These are phyloP conservation scores for Leccinum variabile DNA, from an alignment of 1,284 basidiomycete genomes.

Conservation along the genomic window DNA sequence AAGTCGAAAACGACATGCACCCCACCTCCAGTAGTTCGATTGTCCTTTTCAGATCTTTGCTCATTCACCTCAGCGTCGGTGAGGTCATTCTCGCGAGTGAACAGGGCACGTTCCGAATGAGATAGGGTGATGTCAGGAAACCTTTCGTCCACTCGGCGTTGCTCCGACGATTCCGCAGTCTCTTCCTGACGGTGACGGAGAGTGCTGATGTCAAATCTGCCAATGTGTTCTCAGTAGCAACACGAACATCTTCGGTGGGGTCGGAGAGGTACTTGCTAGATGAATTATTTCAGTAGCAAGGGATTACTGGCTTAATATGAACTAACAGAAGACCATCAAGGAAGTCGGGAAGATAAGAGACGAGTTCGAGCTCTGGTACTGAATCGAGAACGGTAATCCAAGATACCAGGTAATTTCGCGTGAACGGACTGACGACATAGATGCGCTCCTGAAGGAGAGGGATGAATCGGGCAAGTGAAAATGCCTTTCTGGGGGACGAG, in stretches of 20 bases:
- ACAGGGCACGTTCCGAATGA: constrained; percentile 49
- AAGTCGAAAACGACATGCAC: constrained; percentile 11
- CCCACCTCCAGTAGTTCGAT: constrained; percentile 66
- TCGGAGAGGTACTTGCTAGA: constrained; percentile 92
- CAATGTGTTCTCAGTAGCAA: constrained; percentile 89
- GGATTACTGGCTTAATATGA: constrained; percentile 8
- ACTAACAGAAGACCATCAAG: constrained; percentile 90
- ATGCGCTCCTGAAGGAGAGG: constrained; percentile 93
- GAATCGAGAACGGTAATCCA: constrained; percentile 98
- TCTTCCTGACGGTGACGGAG: constrained; percentile 67
- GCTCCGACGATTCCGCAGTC: constrained; percentile 43
- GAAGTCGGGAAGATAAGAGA: constrained; percentile 93
- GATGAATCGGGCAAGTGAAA: constrained; percentile 93
- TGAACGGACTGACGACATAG: constrained; percentile 94
- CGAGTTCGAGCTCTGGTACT: constrained; percentile 93
- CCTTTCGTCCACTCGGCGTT: constrained; percentile 45
- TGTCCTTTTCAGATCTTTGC: constrained; percentile 47
- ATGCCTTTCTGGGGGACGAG: constrained; percentile 68
- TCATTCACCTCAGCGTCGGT: constrained; percentile 48
- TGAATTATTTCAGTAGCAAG: constrained; percentile 14
- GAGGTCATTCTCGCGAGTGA: constrained; percentile 55
- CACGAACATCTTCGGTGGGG: constrained; percentile 90
- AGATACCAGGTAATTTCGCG: constrained; percentile 92
- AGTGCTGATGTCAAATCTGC: constrained; percentile 85
- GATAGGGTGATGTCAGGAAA: constrained; percentile 51